Conservation (phyloP, 2,329 filamentous ascomycete genomes). For the Bertia moriformis region DNA sequence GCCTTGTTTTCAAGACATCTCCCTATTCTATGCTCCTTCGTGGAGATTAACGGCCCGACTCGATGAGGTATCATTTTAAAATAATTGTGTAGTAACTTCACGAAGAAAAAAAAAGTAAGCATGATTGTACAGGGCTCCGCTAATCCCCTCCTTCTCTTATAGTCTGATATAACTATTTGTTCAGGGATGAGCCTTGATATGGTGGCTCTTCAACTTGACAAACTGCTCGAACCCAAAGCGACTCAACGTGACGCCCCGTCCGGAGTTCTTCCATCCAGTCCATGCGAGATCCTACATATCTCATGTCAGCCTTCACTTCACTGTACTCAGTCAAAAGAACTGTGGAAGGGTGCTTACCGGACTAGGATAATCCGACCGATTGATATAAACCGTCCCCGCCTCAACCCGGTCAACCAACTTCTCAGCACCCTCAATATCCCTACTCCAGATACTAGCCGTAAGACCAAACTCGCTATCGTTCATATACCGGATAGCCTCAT, state of each 20-base stretch:
- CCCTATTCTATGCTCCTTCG: no score
- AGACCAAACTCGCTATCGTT: constrained; percentile 90
- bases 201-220: constrained; percentile 89
- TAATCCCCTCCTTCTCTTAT: no score
- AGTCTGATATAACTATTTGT: no score
- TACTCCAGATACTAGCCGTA: constrained; percentile 95
- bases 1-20: no score
- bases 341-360: constrained; percentile 48
- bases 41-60: no score
- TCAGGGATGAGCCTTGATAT: constrained; percentile 71
- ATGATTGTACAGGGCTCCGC: no score
- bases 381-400: constrained; percentile 90
- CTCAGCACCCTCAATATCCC: constrained; percentile 63
- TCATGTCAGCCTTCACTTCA: constrained; percentile 4
- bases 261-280: constrained; percentile 96
- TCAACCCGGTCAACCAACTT: constrained; percentile 69
- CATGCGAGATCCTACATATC: constrained; percentile 68
- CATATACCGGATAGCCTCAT: constrained; percentile 73
- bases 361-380: constrained; percentile 81
- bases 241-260: constrained; percentile 79
- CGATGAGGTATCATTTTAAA: no score
- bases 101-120: no score
- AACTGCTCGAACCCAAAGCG: constrained; percentile 90
- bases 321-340: constrained; percentile 3
- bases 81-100: no score